Percentiles rank a stretch among this genome's conserved stretches.
Conservation (phyloP, 2,329 filamentous ascomycete species). For the Thielaviopsis ethacetica region DNA sequence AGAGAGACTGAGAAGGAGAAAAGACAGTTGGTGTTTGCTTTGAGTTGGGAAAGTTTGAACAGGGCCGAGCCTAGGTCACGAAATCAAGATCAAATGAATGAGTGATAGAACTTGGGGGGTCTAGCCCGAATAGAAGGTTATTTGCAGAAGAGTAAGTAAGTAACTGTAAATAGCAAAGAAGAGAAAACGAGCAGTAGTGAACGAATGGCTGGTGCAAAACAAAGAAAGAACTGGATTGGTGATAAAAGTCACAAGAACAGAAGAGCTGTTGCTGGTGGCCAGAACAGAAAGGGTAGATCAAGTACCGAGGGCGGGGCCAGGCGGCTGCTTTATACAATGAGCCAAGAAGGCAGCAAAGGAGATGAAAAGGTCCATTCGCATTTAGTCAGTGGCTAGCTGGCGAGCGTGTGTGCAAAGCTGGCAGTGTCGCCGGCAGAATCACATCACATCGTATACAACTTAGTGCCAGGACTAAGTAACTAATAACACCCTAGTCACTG, state of each 20-base stretch:
- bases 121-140: not conserved
- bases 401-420: too few relatives aligned
- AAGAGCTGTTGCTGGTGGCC: not conserved
- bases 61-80: too few relatives aligned
- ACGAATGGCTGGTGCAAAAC: conserved; percentile 4
- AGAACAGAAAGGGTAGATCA: not conserved
- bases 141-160: not conserved
- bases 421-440: too few relatives aligned
- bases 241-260: not conserved
- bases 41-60: not conserved
- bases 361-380: too few relatives aligned
- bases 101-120: not conserved
- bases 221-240: not conserved
- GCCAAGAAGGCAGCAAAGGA: too few relatives aligned
- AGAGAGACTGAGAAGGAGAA: not conserved
- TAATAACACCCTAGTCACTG: too few relatives aligned
- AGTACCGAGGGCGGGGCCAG: not conserved
- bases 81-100: not conserved
- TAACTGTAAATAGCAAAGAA: not conserved
- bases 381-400: too few relatives aligned
- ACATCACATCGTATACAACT: too few relatives aligned
- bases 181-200: not conserved
- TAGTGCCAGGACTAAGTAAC: too few relatives aligned
- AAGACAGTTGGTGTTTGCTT: not conserved
- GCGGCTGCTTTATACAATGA: too few relatives aligned